These are phyloP conservation scores for Talaromyces sp. DNA, from an alignment of 2,329 filamentous ascomycete genomes.

Conservation along the genomic window DNA sequence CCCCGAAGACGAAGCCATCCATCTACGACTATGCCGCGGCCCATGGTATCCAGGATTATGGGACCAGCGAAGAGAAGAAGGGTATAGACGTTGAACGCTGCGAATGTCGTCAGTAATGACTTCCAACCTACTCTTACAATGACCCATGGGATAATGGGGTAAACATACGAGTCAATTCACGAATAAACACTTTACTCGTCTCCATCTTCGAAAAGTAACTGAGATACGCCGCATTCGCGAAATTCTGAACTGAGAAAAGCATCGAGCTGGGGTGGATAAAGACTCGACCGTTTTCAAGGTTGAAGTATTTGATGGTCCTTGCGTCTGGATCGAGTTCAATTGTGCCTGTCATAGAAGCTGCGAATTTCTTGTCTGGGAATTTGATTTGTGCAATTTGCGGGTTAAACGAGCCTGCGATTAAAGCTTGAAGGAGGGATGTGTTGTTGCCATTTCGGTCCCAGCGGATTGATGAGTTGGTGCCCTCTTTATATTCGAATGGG, in stretches of 20 bases:
- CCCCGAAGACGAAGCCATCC: conserved; percentile 83
- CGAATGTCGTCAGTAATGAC: neutral
- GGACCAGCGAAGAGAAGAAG: conserved; percentile 83
- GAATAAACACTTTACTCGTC: conserved; percentile 85
- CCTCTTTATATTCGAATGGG: conserved; percentile 47
- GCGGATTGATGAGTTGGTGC: conserved; percentile 41
- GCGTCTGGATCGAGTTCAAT: conserved; percentile 93
- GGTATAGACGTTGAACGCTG: conserved; percentile 79
- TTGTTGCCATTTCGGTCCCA: conserved; percentile 37
- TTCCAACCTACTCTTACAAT: neutral
- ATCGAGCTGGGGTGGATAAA: conserved; percentile 91
- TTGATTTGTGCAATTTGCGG: conserved; percentile 90
- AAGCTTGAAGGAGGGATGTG: conserved; percentile 59
- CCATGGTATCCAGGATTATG: conserved; percentile 81
- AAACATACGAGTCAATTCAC: conserved; percentile 78
- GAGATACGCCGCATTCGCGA: conserved; percentile 73
- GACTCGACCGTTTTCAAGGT: conserved; percentile 76
- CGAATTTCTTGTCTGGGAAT: conserved; percentile 94
- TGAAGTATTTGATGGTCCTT: conserved; percentile 87
- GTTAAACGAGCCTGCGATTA: conserved; percentile 70
- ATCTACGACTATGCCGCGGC: conserved; percentile 82
- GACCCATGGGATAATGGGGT: neutral
- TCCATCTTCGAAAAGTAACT: conserved; percentile 90
- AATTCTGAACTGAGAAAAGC: conserved; percentile 77
- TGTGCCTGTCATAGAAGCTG: conserved; percentile 77